Conservation (phyloP, 2,329 filamentous ascomycete species). For the Alternaria incomplexa region DNA sequence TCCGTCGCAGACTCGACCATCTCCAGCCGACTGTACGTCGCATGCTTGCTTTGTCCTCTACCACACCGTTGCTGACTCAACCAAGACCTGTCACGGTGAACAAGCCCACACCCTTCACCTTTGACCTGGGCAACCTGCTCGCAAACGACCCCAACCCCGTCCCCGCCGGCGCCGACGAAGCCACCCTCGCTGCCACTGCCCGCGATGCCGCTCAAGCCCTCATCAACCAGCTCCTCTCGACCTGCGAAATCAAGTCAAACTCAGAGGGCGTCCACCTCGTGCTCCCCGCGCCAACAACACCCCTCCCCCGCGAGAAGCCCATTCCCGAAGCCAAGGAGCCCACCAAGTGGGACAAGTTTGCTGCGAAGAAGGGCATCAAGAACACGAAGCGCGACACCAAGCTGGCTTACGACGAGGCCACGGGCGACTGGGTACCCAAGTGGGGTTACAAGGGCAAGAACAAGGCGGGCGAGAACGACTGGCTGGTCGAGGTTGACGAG, state of each 20-base stretch:
- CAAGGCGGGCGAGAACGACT: slow-evolving; percentile 81
- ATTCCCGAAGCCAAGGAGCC: slow-evolving; percentile 80
- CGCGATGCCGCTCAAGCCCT: slow-evolving; percentile 91
- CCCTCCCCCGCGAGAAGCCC: slow-evolving; percentile 89
- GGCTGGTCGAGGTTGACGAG: slow-evolving; percentile 90
- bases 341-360: slow-evolving; percentile 96
- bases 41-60: slow-evolving; percentile 5
- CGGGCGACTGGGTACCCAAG: slow-evolving; percentile 86
- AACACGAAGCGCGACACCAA: slow-evolving; percentile 83
- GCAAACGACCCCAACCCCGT: slow-evolving; percentile 88
- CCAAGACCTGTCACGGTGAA: slow-evolving; percentile 50
- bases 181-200: slow-evolving; percentile 73
- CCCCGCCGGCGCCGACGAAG: slow-evolving; percentile 65
- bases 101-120: slow-evolving; percentile 89
- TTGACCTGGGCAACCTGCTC: slow-evolving; percentile 87
- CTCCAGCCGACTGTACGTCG: slow-evolving; percentile 39
- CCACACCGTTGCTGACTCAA: neutral
- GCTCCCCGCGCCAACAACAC: slow-evolving; percentile 73
- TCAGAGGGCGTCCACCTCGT: slow-evolving; percentile 75
- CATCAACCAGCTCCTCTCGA: slow-evolving; percentile 91
- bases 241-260: slow-evolving; percentile 78
- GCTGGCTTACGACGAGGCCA: slow-evolving; percentile 82
- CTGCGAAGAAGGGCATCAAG: slow-evolving; percentile 95
- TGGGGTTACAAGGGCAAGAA: slow-evolving; percentile 95
- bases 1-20: slow-evolving; percentile 44